A percentile compares a stretch with the other conserved stretches of the same genome.
Conservation (phyloP, 257 asterid species). For the Echites panduratus region DNA sequence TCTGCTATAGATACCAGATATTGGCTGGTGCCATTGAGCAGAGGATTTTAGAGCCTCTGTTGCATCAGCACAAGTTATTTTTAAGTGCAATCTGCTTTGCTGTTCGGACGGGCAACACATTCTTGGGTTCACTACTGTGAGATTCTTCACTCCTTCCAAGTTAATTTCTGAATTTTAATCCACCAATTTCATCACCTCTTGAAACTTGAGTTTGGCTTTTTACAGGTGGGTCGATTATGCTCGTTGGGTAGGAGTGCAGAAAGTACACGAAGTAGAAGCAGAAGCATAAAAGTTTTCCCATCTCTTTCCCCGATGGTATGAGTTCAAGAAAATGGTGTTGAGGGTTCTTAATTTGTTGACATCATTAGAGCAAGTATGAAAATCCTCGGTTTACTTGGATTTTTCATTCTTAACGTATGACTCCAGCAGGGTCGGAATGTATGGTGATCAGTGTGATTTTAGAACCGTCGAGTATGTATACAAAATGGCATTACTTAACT, state of each 20-base stretch:
- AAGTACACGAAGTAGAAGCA: constrained; percentile 40
- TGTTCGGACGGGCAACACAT: constrained; percentile 92
- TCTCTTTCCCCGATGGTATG: background rate
- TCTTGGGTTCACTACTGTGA: constrained; percentile 77
- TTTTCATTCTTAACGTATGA: too few relatives aligned
- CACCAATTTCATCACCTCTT: background rate
- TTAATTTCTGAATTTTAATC: background rate
- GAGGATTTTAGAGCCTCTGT: constrained; percentile 68
- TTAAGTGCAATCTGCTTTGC: constrained; percentile 86
- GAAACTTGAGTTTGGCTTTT: background rate
- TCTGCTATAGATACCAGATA: constrained; percentile 67
- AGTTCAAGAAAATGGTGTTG: too few relatives aligned
- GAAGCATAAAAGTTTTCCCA: constrained; percentile 13
- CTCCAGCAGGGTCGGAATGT: too few relatives aligned
- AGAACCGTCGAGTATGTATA: too few relatives aligned
- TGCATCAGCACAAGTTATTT: constrained; percentile 70
- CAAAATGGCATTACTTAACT: too few relatives aligned
- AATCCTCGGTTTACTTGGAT: too few relatives aligned
- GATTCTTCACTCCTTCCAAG: constrained; percentile 23
- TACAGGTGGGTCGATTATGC: constrained; percentile 96
- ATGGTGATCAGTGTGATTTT: too few relatives aligned
- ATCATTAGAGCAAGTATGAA: too few relatives aligned
- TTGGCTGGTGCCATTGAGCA: constrained; percentile 89
- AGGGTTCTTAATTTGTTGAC: too few relatives aligned
- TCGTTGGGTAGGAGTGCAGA: constrained; percentile 76